Percentiles rank a stretch among this genome's conserved stretches.
These are phyloP conservation scores for Stenogyne calaminthoides DNA, from an alignment of 305 asterid species.

Conservation along the genomic window DNA sequence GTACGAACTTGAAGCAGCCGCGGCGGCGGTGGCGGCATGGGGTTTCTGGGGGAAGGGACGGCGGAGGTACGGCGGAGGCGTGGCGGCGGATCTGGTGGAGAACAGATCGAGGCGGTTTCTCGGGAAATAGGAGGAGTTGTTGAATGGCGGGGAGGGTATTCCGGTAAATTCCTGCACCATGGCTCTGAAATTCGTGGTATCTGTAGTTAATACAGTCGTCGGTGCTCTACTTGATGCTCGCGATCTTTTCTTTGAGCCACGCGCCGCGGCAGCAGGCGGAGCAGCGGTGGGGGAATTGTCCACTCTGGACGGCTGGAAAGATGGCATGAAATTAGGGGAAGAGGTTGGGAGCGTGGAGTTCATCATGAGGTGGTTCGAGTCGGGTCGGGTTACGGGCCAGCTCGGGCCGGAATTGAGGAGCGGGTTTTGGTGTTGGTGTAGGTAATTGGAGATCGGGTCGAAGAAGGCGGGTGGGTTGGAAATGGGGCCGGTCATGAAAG, in stretches of 20 bases:
- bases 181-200: conserved; percentile 84
- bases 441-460: not conserved
- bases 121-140: conserved; percentile 46
- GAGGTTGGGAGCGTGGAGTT: conserved; percentile 19
- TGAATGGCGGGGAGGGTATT: conserved; percentile 79
- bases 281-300: not conserved
- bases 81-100: conserved; percentile 43
- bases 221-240: conserved; percentile 88
- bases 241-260: conserved; percentile 75
- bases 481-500: conserved; percentile 10
- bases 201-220: conserved; percentile 86
- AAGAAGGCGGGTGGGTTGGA: not conserved
- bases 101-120: conserved; percentile 56
- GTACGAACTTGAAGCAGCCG: conserved; percentile 24
- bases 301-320: not conserved
- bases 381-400: conserved; percentile 46
- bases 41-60: conserved; percentile 61
- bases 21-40: conserved; percentile 18
- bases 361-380: conserved; percentile 24
- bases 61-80: conserved; percentile 51
- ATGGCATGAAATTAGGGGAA: conserved; percentile 12
- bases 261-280: conserved; percentile 32
- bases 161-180: conserved; percentile 96
- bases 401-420: conserved; percentile 37
- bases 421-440: conserved; percentile 28